These are phyloP conservation scores for Rhinocladiella similis DNA, from an alignment of 2,329 filamentous ascomycete species.

Conservation along the genomic window DNA sequence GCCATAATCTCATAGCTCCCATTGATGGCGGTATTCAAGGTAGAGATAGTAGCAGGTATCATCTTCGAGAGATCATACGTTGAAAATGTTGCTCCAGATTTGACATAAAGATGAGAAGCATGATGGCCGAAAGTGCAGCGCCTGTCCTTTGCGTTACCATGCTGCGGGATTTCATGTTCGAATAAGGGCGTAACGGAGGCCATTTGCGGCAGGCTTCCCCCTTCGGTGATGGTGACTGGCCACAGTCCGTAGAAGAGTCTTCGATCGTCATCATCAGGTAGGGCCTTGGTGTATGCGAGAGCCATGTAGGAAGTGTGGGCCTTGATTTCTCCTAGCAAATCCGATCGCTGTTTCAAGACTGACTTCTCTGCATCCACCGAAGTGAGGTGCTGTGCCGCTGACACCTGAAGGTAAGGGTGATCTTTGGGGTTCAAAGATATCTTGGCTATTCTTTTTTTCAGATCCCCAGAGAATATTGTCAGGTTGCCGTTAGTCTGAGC, in stretches of 20 bases:
- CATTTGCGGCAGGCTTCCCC: conserved; percentile 31
- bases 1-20: conserved; percentile 17
- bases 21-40: conserved; percentile 7
- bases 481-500: conserved; percentile 47
- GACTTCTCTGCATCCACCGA: conserved; percentile 27
- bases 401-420: conserved; percentile 13
- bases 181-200: conserved; percentile 42
- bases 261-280: conserved; percentile 13
- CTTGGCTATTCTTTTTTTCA: conserved; percentile 5
- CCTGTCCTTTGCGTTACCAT: conserved; percentile 2
- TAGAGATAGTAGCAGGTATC: conserved; percentile 11
- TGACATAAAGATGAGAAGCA: conserved; percentile 17
- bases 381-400: conserved; percentile 25
- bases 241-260: conserved; percentile 39
- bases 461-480: conserved; percentile 41
- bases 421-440: conserved; percentile 11
- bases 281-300: conserved; percentile 9
- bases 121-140: conserved; percentile 10
- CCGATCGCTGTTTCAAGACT: conserved; percentile 30
- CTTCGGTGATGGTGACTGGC: conserved; percentile 30
- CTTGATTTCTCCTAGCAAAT: conserved; percentile 21
- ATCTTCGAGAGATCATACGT: conserved; percentile 43
- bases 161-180: conserved; percentile 33
- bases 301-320: conserved; percentile 13
- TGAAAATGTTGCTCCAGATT: conserved; percentile 29